Evolutionary conservation across 1,139 yeast species (phyloP), one percentile per base, ranked within the genome.

Genomic region (Yamadazyma buinensis): DNA sequence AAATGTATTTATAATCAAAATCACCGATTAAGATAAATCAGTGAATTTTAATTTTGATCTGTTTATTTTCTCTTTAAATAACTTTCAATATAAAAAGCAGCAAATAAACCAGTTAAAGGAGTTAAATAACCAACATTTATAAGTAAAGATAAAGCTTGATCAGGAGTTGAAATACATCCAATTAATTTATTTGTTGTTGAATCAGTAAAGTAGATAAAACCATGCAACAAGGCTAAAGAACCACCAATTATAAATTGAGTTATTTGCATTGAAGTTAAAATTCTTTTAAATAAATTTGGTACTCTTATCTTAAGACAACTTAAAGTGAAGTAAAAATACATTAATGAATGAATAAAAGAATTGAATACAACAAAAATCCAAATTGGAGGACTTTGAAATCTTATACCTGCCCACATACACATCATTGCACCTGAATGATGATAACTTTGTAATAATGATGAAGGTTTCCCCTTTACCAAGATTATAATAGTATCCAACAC

Each of bases 381-480:
- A 52, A 82, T 81, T 26, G 90, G 90, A 9, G 88, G 86, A 10
- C 86, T 75, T 38, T 76, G 75, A 55, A 64, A 83, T 38, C 90
- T 64, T 38, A 80, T 74, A 3, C 90, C 92, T 3, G 84, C 77
- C 88, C 88, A 82, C 90, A 82, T 82, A 46, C 86, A 80, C 62
- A 82, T 65, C 82, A 82, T 82, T 32, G 92, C 92, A 26, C 90
- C 92, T 2, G 90, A 77, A 54, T 83, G 92, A 54, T 82, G 90
- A 57, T 82, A 82, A 41, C 85, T 77, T 59, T 82, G 90, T 48
- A 82, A 66, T 43, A 82, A 61, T 4, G 84, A 75, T 11, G 85
- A 75, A 26, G 81, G 84, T 53, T 74, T 70, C 30, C 90, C 90
- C 59, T 82, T 82, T 41, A 80, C 67, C 38, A 82, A 66, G 42